These are phyloP conservation scores for rapeseed (Brassica napus) DNA, from an alignment of 345 rosid genomes.

Conservation along the genomic window Da-Ae NC_063442.1:28802001-28802500, in stretches of 20 bases:
- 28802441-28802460: neutral
- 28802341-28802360: neutral
- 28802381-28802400: conserved; percentile 19
- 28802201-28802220: too few relatives aligned
- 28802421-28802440: neutral
- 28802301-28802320: too few relatives aligned
- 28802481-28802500: conserved; percentile 25
- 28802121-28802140: neutral
- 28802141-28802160: neutral
- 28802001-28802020: neutral
- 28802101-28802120: neutral
- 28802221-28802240: too few relatives aligned
- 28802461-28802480: conserved; percentile 8
- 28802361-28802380: neutral
- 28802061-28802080: neutral
- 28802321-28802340: too few relatives aligned
- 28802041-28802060: neutral
- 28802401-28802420: conserved; percentile 13
- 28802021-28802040: too few relatives aligned
- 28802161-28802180: neutral
- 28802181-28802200: neutral
- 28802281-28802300: too few relatives aligned
- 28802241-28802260: too few relatives aligned
- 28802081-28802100: neutral
- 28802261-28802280: too few relatives aligned